These are phyloP conservation scores for Solanum sejunctum DNA, from an alignment of 257 asterid genomes.

Conservation along the genomic window DNA sequence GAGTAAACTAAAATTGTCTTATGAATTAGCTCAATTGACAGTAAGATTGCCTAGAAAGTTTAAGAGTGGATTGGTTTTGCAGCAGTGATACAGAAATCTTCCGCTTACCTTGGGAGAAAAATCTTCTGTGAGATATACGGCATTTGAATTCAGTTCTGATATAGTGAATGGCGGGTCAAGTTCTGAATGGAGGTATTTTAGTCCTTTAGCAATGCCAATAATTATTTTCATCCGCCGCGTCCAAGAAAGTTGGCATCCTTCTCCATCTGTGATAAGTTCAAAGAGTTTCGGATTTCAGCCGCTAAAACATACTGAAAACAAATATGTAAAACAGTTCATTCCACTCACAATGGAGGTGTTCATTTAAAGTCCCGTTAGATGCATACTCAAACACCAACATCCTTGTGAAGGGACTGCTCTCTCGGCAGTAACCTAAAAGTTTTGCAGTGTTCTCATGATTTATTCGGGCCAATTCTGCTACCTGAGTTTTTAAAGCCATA, in stretches of 20 bases:
- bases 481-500: conserved; percentile 26
- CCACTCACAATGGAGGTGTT: conserved; percentile 87
- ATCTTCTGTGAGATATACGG: conserved; percentile 88
- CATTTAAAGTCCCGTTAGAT: conserved; percentile 88
- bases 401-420: conserved; percentile 72
- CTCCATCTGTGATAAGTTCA: conserved; percentile 52
- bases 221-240: conserved; percentile 78
- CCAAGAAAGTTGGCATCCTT: conserved; percentile 92
- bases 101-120: conserved; percentile 81
- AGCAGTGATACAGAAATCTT: not conserved
- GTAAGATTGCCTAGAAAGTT: not conserved
- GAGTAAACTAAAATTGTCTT: not conserved
- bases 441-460: conserved; percentile 65
- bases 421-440: conserved; percentile 83
- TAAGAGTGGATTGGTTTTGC: not conserved
- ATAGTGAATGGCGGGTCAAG: conserved; percentile 80
- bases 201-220: conserved; percentile 81
- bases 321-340: not conserved
- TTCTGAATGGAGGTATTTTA: conserved; percentile 79
- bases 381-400: conserved; percentile 95
- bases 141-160: conserved; percentile 65
- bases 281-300: not conserved
- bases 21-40: not conserved
- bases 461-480: conserved; percentile 73
- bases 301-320: not conserved